Conservation (phyloP, 176 grass and related monocot species). For the Coix lacrymajobi region DNA sequence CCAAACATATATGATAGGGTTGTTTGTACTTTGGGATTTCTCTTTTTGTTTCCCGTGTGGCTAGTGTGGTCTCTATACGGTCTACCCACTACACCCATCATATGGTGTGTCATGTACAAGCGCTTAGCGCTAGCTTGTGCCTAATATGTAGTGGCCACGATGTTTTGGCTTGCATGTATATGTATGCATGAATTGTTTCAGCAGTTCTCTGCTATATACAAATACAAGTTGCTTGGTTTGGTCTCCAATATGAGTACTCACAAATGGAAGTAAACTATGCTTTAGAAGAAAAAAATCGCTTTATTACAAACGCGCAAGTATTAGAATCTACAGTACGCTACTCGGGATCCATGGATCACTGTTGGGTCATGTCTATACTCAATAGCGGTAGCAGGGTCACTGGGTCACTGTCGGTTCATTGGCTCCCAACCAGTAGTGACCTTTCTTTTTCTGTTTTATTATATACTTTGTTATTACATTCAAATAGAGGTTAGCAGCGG, state of each 20-base stretch:
- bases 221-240: background rate
- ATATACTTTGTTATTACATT: too few relatives aligned
- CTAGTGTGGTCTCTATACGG: background rate
- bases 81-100: too few relatives aligned
- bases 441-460: too few relatives aligned
- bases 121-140: background rate
- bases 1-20: background rate
- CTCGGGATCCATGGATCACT: too few relatives aligned
- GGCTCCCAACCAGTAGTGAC: too few relatives aligned
- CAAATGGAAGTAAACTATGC: background rate
- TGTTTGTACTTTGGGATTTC: background rate
- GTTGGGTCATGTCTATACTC: too few relatives aligned
- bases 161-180: background rate
- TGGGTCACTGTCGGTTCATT: too few relatives aligned
- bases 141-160: background rate
- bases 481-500: too few relatives aligned
- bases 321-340: background rate
- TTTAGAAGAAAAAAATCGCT: background rate
- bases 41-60: constrained; percentile 18
- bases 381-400: too few relatives aligned
- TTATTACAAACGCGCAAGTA: background rate
- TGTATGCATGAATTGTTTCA: background rate
- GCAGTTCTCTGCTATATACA: background rate
- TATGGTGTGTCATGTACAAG: constrained; percentile 1
- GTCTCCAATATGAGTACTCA: background rate